Conservation (phyloP, 768 basidiomycete species). For the Suillus placidus region DNA sequence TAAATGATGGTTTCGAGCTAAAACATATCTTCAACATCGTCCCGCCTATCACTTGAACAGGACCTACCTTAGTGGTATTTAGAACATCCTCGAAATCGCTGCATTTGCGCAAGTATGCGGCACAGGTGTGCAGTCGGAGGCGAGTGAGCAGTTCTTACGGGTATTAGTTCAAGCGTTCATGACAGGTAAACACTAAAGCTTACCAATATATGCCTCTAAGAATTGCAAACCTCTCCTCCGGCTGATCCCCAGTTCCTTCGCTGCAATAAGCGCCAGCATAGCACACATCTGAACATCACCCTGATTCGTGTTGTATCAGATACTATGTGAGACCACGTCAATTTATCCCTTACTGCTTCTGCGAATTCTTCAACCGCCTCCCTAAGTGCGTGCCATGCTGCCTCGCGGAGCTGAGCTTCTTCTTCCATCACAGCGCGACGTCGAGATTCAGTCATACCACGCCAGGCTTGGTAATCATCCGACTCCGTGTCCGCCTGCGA, state of each 20-base stretch:
- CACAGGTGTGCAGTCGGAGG: constrained; percentile 61
- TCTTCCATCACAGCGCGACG: constrained; percentile 41
- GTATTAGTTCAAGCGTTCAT: not conserved
- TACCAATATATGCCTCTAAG: constrained; percentile 76
- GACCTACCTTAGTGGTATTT: constrained; percentile 53
- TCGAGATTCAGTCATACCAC: constrained; percentile 27
- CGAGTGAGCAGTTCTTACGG: constrained; percentile 63
- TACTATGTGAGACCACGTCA: not conserved
- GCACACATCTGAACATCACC: constrained; percentile 84
- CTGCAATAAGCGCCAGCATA: constrained; percentile 65
- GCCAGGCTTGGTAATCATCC: constrained; percentile 23
- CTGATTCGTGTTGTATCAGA: constrained; percentile 37
- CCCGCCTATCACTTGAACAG: not conserved
- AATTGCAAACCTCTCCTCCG: constrained; percentile 50
- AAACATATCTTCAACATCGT: not conserved
- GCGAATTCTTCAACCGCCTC: constrained; percentile 62
- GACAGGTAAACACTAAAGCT: constrained; percentile 19
- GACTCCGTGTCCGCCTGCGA: constrained; percentile 33
- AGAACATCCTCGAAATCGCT: constrained; percentile 53
- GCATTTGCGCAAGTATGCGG: constrained; percentile 77
- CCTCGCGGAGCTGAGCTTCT: constrained; percentile 52
- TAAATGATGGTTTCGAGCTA: constrained; percentile 76
- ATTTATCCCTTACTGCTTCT: constrained; percentile 50
- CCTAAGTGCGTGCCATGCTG: constrained; percentile 58
- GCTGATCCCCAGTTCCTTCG: constrained; percentile 56